phyloP scores from a whole-genome alignment of 1,284 basidiomycete genomes.

The Sphagnurus paluster region DNA sequence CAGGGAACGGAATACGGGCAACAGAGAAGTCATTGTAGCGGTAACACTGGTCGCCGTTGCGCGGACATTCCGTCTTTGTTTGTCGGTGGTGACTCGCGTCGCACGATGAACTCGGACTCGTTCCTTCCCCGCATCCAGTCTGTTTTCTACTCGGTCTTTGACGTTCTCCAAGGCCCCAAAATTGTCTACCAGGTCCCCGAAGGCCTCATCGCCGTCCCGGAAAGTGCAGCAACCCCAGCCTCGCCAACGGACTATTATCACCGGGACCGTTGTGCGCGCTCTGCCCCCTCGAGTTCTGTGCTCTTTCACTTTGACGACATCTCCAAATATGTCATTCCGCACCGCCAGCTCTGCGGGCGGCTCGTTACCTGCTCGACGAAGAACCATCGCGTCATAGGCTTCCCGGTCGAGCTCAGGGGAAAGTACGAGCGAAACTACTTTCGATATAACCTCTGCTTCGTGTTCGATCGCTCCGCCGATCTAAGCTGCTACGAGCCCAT shows the following conservation, averaged over 20 bases:
- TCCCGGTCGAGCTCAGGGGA: slow-evolving; percentile 76
- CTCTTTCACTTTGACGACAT: slow-evolving; percentile 93
- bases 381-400: slow-evolving; percentile 83
- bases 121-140: slow-evolving; percentile 82
- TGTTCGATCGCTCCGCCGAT: slow-evolving; percentile 89
- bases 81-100: background rate
- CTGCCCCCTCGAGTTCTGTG: slow-evolving; percentile 45
- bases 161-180: slow-evolving; percentile 79
- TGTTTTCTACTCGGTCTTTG: slow-evolving; percentile 88
- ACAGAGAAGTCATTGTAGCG: slow-evolving; percentile 19
- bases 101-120: slow-evolving; percentile 41
- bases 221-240: slow-evolving; percentile 47
- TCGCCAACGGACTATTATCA: slow-evolving; percentile 40
- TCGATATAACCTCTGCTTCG: slow-evolving; percentile 95
- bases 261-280: slow-evolving; percentile 28
- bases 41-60: background rate
- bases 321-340: slow-evolving; percentile 93
- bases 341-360: slow-evolving; percentile 82
- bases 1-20: slow-evolving; percentile 55
- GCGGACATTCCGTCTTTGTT: too few species aligned
- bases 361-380: slow-evolving; percentile 80
- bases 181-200: slow-evolving; percentile 91
- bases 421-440: slow-evolving; percentile 87
- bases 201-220: slow-evolving; percentile 63
- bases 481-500: slow-evolving; percentile 95